These are phyloP conservation scores for Pichia paraexigua DNA, from an alignment of 805 yeast species.

Conservation along the genomic window DNA sequence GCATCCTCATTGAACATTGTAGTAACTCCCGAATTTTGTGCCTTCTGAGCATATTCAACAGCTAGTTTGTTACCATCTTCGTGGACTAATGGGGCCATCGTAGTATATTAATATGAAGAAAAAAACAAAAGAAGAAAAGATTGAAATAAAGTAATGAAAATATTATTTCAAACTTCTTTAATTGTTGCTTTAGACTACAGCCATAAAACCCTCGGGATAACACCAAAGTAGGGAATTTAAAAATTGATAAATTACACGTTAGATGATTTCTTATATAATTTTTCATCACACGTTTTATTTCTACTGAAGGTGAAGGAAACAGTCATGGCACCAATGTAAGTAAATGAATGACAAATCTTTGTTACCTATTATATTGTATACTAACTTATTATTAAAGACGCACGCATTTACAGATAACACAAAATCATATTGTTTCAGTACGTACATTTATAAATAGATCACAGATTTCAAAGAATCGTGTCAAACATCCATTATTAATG, in stretches of 20 bases:
- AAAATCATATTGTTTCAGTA: slow-evolving; percentile 15
- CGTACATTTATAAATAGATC: slow-evolving; percentile 22
- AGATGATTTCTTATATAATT: background rate
- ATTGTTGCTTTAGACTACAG: background rate
- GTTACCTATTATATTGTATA: background rate
- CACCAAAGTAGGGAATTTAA: background rate
- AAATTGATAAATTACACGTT: background rate
- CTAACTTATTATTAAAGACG: slow-evolving; percentile 11
- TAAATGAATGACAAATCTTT: background rate
- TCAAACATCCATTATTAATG: slow-evolving; percentile 10
- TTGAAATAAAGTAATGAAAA: too few relatives aligned
- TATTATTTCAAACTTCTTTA: background rate
- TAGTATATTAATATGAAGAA: background rate
- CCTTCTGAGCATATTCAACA: slow-evolving; percentile 7
- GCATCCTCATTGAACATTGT: slow-evolving; percentile 13
- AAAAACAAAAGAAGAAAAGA: too few relatives aligned
- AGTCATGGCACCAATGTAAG: slow-evolving; percentile 22
- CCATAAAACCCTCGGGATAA: slow-evolving; percentile 1
- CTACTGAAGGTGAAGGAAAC: background rate
- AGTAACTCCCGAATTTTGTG: slow-evolving; percentile 6
- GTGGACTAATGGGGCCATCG: slow-evolving; percentile 11
- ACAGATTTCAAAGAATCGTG: slow-evolving; percentile 17
- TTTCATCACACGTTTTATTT: background rate
- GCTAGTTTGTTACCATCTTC: slow-evolving; percentile 8
- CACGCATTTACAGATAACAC: slow-evolving; percentile 16